Conservation (phyloP, 2,329 filamentous ascomycete species). For the Nothophaeocryptopus gaeumannii region DNA sequence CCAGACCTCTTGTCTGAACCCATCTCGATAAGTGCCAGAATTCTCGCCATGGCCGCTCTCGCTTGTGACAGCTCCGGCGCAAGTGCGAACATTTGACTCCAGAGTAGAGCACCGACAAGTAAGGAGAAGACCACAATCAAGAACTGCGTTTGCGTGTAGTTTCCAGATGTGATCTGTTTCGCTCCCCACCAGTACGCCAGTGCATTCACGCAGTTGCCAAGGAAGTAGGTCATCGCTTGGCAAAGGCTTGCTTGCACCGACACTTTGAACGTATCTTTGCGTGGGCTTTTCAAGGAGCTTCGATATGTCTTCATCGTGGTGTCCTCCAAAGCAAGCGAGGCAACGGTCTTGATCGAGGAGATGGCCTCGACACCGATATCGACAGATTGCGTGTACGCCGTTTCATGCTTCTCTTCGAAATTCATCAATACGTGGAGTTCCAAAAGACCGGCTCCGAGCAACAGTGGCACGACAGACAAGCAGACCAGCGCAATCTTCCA, state of each 20-base stretch:
- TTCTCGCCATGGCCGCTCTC: slow-evolving; percentile 57
- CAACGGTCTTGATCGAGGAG: slow-evolving; percentile 32
- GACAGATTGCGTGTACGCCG: slow-evolving; percentile 50
- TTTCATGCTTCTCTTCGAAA: slow-evolving; percentile 54
- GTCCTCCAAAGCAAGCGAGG: slow-evolving; percentile 37
- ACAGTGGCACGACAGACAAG: slow-evolving; percentile 60
- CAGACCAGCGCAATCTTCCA: slow-evolving; percentile 76
- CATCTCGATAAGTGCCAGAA: slow-evolving; percentile 46
- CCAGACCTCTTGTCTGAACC: slow-evolving; percentile 22
- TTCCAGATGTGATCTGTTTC: slow-evolving; percentile 64
- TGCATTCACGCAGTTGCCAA: slow-evolving; percentile 67
- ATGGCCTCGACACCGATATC: slow-evolving; percentile 46
- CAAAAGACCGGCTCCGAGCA: slow-evolving; percentile 65
- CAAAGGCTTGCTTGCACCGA: slow-evolving; percentile 19
- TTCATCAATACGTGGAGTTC: slow-evolving; percentile 60
- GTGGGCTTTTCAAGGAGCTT: slow-evolving; percentile 15
- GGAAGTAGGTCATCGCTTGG: slow-evolving; percentile 59
- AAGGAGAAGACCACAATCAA: slow-evolving; percentile 71
- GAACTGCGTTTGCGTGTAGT: slow-evolving; percentile 65
- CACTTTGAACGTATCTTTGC: slow-evolving; percentile 13
- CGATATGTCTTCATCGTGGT: slow-evolving; percentile 14
- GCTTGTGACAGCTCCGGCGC: slow-evolving; percentile 70
- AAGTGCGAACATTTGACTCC: slow-evolving; percentile 71
- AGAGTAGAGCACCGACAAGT: slow-evolving; percentile 69
- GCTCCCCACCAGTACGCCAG: slow-evolving; percentile 80